A percentile compares a stretch with the other conserved stretches of the same genome.
phyloP scores from a whole-genome alignment of 2,329 filamentous ascomycete species.

The Phialophora chinensis region DNA sequence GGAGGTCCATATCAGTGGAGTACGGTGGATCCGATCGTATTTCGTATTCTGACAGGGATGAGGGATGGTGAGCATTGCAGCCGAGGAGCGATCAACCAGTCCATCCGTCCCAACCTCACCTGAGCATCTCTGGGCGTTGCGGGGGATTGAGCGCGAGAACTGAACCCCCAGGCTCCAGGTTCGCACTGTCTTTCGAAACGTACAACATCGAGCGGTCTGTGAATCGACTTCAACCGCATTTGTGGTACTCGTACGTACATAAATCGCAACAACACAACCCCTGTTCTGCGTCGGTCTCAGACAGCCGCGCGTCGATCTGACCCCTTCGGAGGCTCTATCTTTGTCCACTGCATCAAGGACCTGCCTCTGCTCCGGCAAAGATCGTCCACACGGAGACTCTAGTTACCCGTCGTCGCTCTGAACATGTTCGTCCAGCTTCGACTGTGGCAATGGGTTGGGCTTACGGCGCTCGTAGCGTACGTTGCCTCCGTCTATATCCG shows the following conservation, averaged over 20 bases:
- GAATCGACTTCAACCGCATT: background rate
- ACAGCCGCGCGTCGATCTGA: background rate
- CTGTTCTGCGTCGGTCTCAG: background rate
- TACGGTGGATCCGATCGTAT: background rate
- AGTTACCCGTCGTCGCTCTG: background rate
- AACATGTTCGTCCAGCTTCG: conserved; percentile 27
- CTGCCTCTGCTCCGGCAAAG: background rate
- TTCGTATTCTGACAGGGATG: background rate
- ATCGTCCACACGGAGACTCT: background rate
- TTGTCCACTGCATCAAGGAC: background rate
- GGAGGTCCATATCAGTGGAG: too few species aligned
- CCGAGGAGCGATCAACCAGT: background rate
- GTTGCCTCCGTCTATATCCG: conserved; percentile 28
- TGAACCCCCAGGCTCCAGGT: background rate
- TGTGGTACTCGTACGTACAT: background rate
- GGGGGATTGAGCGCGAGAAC: background rate
- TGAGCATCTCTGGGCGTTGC: background rate
- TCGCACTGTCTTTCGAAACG: background rate
- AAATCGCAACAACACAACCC: background rate
- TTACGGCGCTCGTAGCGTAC: conserved; percentile 19
- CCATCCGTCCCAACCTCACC: background rate
- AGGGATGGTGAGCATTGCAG: background rate
- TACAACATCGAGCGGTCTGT: background rate
- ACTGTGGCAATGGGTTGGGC: conserved; percentile 29
- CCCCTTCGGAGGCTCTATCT: background rate